Evolutionary conservation across 1,284 basidiomycete genomes (phyloP).

Genomic region (Pisolithus thermaeus): DNA sequence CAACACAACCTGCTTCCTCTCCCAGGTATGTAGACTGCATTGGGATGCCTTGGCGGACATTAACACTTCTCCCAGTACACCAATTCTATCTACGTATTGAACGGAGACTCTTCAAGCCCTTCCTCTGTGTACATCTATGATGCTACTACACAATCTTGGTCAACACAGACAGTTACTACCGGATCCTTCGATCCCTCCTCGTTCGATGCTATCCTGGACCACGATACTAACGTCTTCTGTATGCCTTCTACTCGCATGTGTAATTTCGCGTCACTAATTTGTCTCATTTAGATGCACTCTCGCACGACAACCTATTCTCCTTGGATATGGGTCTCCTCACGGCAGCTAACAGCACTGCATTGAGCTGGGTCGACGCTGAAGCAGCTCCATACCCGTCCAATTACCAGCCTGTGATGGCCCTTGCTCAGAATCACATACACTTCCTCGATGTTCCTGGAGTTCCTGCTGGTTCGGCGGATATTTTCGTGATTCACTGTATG

Average conservation of each 20-base stretch:
- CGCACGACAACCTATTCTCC: conserved; percentile 53
- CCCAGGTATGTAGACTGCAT: conserved; percentile 38
- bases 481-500: conserved; percentile 88
- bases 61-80: conserved; percentile 45
- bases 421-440: conserved; percentile 76
- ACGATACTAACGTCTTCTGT: conserved; percentile 86
- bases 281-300: conserved; percentile 49
- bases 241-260: conserved; percentile 11
- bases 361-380: conserved; percentile 60
- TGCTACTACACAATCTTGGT: conserved; percentile 57
- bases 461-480: conserved; percentile 60
- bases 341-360: conserved; percentile 47
- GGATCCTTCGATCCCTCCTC: conserved; percentile 51
- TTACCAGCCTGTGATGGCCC: conserved; percentile 69
- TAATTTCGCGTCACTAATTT: conserved; percentile 4
- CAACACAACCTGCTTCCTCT: conserved; percentile 67
- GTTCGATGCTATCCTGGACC: conserved; percentile 71
- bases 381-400: conserved; percentile 46
- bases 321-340: conserved; percentile 63
- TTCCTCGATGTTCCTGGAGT: conserved; percentile 71
- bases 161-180: conserved; percentile 47
- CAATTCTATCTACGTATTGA: conserved; percentile 76
- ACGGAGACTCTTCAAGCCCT: conserved; percentile 63
- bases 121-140: conserved; percentile 67
- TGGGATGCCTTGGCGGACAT: not conserved